A percentile compares a stretch with the other conserved stretches of the same genome.
Evolutionary conservation across 1,139 yeast species (phyloP).

Genomic region (Ogataea hybrid): DNA sequence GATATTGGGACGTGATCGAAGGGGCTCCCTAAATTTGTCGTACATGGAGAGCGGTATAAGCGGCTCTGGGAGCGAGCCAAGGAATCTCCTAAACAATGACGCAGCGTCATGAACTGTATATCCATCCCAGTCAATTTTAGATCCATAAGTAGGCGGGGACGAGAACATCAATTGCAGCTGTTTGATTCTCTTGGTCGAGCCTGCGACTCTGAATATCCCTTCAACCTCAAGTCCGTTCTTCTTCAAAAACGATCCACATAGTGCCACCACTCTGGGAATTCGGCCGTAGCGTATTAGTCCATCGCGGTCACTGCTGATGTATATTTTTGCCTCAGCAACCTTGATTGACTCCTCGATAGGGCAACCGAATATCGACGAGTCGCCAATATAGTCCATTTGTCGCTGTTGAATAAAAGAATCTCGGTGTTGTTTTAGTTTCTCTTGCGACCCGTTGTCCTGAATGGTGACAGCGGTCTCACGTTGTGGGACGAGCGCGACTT

Average conservation of each 20-base stretch:
- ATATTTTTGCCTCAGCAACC: slow-evolving; percentile 74
- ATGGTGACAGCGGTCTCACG: slow-evolving; percentile 27
- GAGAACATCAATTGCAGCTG: slow-evolving; percentile 83
- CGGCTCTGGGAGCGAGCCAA: slow-evolving; percentile 91
- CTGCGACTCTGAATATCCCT: slow-evolving; percentile 93
- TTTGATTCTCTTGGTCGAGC: slow-evolving; percentile 84
- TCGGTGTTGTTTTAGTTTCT: slow-evolving; percentile 48
- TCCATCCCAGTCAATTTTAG: slow-evolving; percentile 86
- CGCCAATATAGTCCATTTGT: slow-evolving; percentile 32
- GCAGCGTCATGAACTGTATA: slow-evolving; percentile 99
- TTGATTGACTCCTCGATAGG: slow-evolving; percentile 67
- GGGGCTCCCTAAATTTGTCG: slow-evolving; percentile 77
- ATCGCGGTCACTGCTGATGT: slow-evolving; percentile 53
- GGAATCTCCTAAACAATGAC: slow-evolving; percentile 76
- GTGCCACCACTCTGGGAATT: slow-evolving; percentile 90
- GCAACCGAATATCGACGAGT: slow-evolving; percentile 78
- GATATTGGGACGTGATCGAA: slow-evolving; percentile 57
- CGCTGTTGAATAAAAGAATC: slow-evolving; percentile 50
- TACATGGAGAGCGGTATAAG: slow-evolving; percentile 77
- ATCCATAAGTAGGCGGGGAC: slow-evolving; percentile 85
- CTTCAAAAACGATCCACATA: slow-evolving; percentile 86
- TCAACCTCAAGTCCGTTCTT: slow-evolving; percentile 73
- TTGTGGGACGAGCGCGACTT: slow-evolving; percentile 32
- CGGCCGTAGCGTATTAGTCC: slow-evolving; percentile 70
- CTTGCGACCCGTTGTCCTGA: slow-evolving; percentile 26